Evolutionary conservation across 306 rosid species (phyloP).

Genomic region (Quercus suber): DNA sequence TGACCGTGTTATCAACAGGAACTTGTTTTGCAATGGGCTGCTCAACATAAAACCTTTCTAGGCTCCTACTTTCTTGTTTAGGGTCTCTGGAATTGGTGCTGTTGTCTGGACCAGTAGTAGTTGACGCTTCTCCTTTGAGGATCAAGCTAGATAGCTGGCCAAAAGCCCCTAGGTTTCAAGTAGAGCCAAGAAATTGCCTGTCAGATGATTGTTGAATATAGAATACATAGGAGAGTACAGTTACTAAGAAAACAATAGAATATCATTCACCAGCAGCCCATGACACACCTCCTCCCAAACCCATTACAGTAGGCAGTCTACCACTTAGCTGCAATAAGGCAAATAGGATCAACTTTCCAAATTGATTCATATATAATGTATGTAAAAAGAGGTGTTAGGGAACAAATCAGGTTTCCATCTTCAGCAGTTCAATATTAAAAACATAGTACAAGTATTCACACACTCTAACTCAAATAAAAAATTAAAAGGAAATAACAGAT

Average conservation of each 20-base stretch:
- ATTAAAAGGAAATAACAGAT: background rate
- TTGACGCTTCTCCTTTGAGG: conserved; percentile 38
- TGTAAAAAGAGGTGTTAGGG: background rate
- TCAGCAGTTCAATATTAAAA: background rate
- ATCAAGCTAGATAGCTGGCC: conserved; percentile 55
- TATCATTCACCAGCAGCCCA: background rate
- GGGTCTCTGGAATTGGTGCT: conserved; percentile 32
- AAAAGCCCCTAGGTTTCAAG: conserved; percentile 54
- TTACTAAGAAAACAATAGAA: conserved; percentile 4
- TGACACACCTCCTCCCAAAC: background rate
- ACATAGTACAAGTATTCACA: background rate
- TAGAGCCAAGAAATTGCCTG: conserved; percentile 20
- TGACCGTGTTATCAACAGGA: conserved; percentile 41
- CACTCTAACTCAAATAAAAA: background rate
- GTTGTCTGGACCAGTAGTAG: conserved; percentile 33
- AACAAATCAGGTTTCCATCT: background rate
- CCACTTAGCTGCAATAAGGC: conserved; percentile 16
- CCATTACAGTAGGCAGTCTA: conserved; percentile 9
- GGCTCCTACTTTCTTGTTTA: conserved; percentile 34
- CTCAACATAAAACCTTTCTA: conserved; percentile 72
- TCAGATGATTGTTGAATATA: conserved; percentile 31
- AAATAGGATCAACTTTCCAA: background rate
- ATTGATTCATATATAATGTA: background rate
- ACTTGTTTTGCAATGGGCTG: conserved; percentile 61
- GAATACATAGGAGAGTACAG: conserved; percentile 18